Percentiles rank a stretch among this genome's conserved stretches.
These are phyloP conservation scores for Leavenworthia alabamica DNA, from an alignment of 345 rosid species.

Conservation along the genomic window DNA sequence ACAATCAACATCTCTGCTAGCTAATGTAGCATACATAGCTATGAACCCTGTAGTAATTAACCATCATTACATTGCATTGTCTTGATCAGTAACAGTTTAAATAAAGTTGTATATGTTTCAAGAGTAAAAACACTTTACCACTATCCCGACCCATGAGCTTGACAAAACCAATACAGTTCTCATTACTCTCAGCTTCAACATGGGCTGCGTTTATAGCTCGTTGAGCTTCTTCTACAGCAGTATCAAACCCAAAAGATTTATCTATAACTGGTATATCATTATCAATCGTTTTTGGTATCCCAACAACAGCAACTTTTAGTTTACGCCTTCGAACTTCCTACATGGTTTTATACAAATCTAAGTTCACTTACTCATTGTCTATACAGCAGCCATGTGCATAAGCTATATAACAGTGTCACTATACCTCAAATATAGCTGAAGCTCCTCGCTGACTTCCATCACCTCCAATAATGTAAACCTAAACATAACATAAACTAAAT, in stretches of 20 bases:
- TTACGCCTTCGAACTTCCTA: conserved; percentile 77
- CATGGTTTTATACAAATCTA: background rate
- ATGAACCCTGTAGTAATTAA: conserved; percentile 58
- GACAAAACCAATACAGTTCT: conserved; percentile 79
- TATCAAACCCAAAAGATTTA: conserved; percentile 86
- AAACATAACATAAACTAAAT: conserved; percentile 7
- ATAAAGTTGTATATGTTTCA: background rate
- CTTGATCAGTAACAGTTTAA: conserved; percentile 1
- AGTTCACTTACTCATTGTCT: too few species aligned
- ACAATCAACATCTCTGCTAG: conserved; percentile 87
- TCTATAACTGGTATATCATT: conserved; percentile 89
- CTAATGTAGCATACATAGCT: too few species aligned
- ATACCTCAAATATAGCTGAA: conserved; percentile 71
- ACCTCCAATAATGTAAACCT: conserved; percentile 86
- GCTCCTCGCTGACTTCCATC: conserved; percentile 95
- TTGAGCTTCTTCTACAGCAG: conserved; percentile 97
- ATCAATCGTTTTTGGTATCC: conserved; percentile 86
- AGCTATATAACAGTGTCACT: background rate
- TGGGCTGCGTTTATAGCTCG: conserved; percentile 92
- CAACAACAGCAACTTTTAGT: conserved; percentile 78
- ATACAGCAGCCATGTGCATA: background rate
- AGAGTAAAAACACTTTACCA: conserved; percentile 48
- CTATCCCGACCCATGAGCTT: conserved; percentile 89
- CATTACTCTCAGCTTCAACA: conserved; percentile 77
- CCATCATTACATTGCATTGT: background rate